Percentiles rank a stretch among this genome's conserved stretches.
phyloP scores from a whole-genome alignment of 257 asterid genomes.

The Paulownia fortunei region DNA sequence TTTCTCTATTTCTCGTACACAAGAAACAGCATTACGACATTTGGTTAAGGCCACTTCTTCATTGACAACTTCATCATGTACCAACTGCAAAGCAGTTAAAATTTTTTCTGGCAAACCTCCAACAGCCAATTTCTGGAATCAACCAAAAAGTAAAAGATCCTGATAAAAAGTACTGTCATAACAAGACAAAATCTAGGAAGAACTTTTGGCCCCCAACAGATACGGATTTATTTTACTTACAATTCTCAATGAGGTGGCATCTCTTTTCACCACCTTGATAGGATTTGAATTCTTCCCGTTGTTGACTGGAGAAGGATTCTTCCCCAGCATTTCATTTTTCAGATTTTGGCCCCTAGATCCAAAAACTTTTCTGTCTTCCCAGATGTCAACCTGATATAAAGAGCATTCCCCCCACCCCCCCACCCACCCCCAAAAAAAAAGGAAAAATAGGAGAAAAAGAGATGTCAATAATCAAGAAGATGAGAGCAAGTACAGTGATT shows the following conservation, averaged over 20 bases:
- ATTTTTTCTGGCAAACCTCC: slow-evolving; percentile 88
- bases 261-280: slow-evolving; percentile 84
- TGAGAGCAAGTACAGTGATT: not conserved
- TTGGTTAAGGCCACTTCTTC: slow-evolving; percentile 76
- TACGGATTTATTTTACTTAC: slow-evolving; percentile 53
- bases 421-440: not conserved
- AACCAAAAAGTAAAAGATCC: slow-evolving; percentile 22
- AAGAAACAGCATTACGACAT: slow-evolving; percentile 60
- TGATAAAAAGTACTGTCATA: slow-evolving; percentile 13
- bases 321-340: slow-evolving; percentile 74
- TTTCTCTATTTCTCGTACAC: slow-evolving; percentile 64
- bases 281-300: slow-evolving; percentile 64
- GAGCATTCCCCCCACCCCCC: slow-evolving; percentile 13
- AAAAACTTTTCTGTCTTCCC: slow-evolving; percentile 97
- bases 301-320: slow-evolving; percentile 55
- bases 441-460: slow-evolving; percentile 12
- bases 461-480: not conserved
- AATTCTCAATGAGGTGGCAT: slow-evolving; percentile 74
- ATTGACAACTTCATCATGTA: slow-evolving; percentile 66
- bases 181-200: slow-evolving; percentile 19
- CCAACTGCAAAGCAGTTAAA: slow-evolving; percentile 73
- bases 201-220: not conserved
- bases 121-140: slow-evolving; percentile 81
- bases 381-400: slow-evolving; percentile 73
- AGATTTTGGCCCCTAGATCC: slow-evolving; percentile 95